A percentile compares a stretch with the other conserved stretches of the same genome.
These are phyloP conservation scores for Butyriboletus loyo DNA, from an alignment of 768 basidiomycete genomes.

Conservation along the genomic window DNA sequence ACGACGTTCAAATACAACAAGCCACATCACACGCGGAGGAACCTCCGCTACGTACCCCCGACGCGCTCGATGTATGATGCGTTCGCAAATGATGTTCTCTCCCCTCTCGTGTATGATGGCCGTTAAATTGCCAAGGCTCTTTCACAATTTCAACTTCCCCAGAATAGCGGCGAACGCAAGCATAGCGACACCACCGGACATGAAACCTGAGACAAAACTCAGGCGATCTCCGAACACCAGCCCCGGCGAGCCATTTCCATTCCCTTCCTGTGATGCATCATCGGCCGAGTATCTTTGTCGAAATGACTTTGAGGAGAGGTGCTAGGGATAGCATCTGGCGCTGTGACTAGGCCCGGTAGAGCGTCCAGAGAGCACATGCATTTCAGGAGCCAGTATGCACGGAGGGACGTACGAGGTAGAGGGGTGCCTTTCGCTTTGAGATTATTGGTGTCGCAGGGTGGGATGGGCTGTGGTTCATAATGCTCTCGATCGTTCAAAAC, in stretches of 20 bases:
- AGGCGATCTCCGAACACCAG: slow-evolving; percentile 1
- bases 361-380: slow-evolving; percentile 57
- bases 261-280: background rate
- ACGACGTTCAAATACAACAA: background rate
- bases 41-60: background rate
- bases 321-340: slow-evolving; percentile 18
- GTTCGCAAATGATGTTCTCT: background rate
- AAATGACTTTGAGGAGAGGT: slow-evolving; percentile 15
- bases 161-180: slow-evolving; percentile 9
- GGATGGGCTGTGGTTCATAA: background rate
- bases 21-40: background rate
- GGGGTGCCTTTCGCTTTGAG: slow-evolving; percentile 1
- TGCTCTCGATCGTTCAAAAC: background rate
- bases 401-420: slow-evolving; percentile 38
- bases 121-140: background rate
- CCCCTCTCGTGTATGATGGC: background rate
- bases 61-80: background rate
- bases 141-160: slow-evolving; percentile 4
- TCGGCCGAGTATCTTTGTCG: slow-evolving; percentile 16
- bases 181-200: slow-evolving; percentile 9
- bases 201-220: slow-evolving; percentile 18
- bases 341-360: slow-evolving; percentile 43
- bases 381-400: slow-evolving; percentile 48
- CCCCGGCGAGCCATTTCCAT: background rate
- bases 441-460: slow-evolving; percentile 6